These are phyloP conservation scores for Phytopythium litorale DNA, from an alignment of 352 stramenopile genomes.

Conservation along the genomic window DNA sequence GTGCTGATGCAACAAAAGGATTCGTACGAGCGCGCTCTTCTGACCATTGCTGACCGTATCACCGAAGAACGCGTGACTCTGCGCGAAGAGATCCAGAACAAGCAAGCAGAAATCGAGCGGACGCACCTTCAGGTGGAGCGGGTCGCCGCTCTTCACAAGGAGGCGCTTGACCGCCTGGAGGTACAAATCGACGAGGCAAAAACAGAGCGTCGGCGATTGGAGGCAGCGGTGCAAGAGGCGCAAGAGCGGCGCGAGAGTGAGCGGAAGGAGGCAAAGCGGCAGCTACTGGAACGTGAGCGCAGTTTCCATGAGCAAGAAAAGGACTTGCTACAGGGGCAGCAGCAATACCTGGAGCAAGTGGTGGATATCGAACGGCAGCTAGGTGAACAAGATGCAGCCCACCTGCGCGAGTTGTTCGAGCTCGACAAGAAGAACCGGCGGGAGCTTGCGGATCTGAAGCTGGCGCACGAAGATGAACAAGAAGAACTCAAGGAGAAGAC, in stretches of 20 bases:
- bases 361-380: conserved; percentile 61
- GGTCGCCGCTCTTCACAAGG: conserved; percentile 52
- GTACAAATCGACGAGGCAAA: conserved; percentile 54
- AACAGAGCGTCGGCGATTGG: conserved; percentile 45
- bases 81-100: conserved; percentile 55
- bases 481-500: conserved; percentile 55
- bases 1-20: conserved; percentile 61
- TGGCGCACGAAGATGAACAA: conserved; percentile 51
- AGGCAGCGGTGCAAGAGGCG: conserved; percentile 31
- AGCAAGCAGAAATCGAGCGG: conserved; percentile 48
- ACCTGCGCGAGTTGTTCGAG: conserved; percentile 62
- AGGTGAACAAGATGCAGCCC: conserved; percentile 55
- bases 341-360: conserved; percentile 55
- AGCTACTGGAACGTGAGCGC: conserved; percentile 58
- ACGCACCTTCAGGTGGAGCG: conserved; percentile 54
- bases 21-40: conserved; percentile 57
- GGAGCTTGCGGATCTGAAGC: conserved; percentile 31
- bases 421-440: conserved; percentile 55
- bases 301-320: conserved; percentile 72
- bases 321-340: conserved; percentile 53
- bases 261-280: conserved; percentile 38
- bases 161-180: conserved; percentile 44
- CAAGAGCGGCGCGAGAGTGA: conserved; percentile 44
- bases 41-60: conserved; percentile 47
- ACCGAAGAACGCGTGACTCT: conserved; percentile 39